Base-by-base conservation (phyloP, 2,329 filamentous ascomycete genomes). In the Fusarium penzigii region DNA sequence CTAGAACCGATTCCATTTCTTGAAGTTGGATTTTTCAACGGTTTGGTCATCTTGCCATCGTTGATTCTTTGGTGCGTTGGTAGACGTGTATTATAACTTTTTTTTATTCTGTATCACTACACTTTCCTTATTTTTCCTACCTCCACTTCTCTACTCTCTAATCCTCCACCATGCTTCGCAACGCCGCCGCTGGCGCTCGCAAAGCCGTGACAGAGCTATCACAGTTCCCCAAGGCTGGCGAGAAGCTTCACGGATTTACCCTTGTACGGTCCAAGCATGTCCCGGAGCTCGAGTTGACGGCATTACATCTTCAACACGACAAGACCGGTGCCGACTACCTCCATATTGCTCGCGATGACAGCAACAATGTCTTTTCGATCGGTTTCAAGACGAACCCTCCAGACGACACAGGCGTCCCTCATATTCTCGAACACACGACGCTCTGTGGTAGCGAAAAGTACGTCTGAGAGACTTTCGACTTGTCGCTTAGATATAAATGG, bases 301-400 rank as follows among this genome's bases (percentile, higher is more conserved):
- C 94, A 6, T 75, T 97, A 48, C 90, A 95, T 58, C 82, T 99
- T 57, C 87, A 90, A 66, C 94, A 99, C 70, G 90, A 97, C 75
- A 92, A 92, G 78, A 99, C 94, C 0, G 91, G 92, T 54, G 94
- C 94, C 58, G 91, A 99, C 62, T 97, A 97, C 69, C 81, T 99
- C 43, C 94, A 99, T 74, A 88, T 99, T 64, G 93, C 92, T 14
- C 83, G 93, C 63, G 92, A 97, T 52, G 94, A 99, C 69, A 89
- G 88, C 78, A 99, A 99, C 77, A 99, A 99, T 89, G 94, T 97
- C 69, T 99, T 99, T 75, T 95, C 92, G 38, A 95, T 99, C 67
- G 94, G 92, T 47, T 99, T 99, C 85, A 97, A 97, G 83, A 99
- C 94, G 20, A 97, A 97, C 70, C 94, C 94, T 16, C 92, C 92